phyloP scores from a whole-genome alignment of 1,284 basidiomycete species.

The Pholiota adiposa region DNA sequence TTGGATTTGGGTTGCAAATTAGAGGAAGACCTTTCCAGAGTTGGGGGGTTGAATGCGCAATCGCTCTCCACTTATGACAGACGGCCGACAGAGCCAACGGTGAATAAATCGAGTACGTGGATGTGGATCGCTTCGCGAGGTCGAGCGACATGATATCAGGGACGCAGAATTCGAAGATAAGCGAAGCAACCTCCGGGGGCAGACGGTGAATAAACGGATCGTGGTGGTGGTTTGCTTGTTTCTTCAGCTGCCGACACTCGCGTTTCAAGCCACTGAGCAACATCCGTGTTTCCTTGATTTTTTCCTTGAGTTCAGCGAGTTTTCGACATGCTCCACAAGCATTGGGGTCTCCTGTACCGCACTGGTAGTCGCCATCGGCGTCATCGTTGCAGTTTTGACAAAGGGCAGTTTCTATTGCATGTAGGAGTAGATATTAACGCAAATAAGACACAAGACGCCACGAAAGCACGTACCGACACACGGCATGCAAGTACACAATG shows the following conservation, averaged over 20 bases:
- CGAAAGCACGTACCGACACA: too few relatives aligned
- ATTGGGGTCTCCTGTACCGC: neutral
- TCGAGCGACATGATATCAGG: neutral
- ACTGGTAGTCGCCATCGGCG: neutral
- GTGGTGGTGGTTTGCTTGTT: neutral
- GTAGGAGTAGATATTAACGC: too few relatives aligned
- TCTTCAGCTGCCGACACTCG: neutral
- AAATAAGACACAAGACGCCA: too few relatives aligned
- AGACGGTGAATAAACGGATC: neutral
- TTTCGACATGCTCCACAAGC: neutral
- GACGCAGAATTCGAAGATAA: neutral
- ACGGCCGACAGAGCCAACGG: too few relatives aligned
- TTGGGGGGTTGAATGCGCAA: too few relatives aligned
- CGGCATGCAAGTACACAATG: too few relatives aligned
- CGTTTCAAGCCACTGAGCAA: neutral
- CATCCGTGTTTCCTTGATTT: neutral
- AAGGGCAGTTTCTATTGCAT: neutral
- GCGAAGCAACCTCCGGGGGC: neutral
- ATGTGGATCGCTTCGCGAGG: neutral
- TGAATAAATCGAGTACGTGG: neutral
- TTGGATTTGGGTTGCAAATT: too few relatives aligned
- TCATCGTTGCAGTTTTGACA: neutral
- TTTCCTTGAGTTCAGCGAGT: neutral
- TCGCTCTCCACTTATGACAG: too few relatives aligned
- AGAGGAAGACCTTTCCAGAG: too few relatives aligned